phyloP scores from a whole-genome alignment of 164 flowering plant species.

The Berberis thunbergii region DNA sequence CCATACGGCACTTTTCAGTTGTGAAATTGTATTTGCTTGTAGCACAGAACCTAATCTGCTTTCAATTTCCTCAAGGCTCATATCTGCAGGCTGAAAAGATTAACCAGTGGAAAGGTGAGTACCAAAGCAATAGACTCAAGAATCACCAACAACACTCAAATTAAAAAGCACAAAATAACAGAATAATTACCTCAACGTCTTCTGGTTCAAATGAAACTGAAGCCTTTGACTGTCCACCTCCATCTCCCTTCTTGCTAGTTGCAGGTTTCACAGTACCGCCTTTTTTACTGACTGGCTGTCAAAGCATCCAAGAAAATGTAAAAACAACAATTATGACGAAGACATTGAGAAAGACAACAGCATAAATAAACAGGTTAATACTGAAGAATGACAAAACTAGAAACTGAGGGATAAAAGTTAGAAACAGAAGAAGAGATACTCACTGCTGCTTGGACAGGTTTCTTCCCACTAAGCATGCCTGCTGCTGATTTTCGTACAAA shows the following conservation, averaged over 20 bases:
- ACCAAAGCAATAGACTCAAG: no score
- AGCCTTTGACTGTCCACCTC: constrained; percentile 38
- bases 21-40: constrained; percentile 62
- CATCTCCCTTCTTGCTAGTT: constrained; percentile 63
- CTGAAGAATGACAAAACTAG: background rate
- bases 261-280: constrained; percentile 44
- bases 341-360: background rate
- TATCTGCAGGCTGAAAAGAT: constrained; percentile 74
- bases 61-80: constrained; percentile 97
- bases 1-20: constrained; percentile 89
- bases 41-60: constrained; percentile 68
- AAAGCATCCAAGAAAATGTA: constrained; percentile 9
- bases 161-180: no score
- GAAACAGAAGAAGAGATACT: constrained; percentile 16
- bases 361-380: background rate
- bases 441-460: constrained; percentile 59
- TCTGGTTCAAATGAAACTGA: constrained; percentile 53
- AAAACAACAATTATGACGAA: background rate
- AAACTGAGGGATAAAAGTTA: no score
- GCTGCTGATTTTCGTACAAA: constrained; percentile 84
- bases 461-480: constrained; percentile 96
- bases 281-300: constrained; percentile 58
- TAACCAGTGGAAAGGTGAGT: constrained; percentile 2
- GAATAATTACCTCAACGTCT: constrained; percentile 69
- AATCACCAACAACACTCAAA: no score